Percentiles rank a stretch among this genome's conserved stretches.
phyloP scores from a whole-genome alignment of 805 yeast genomes.

The Nakazawaea holstii region DNA sequence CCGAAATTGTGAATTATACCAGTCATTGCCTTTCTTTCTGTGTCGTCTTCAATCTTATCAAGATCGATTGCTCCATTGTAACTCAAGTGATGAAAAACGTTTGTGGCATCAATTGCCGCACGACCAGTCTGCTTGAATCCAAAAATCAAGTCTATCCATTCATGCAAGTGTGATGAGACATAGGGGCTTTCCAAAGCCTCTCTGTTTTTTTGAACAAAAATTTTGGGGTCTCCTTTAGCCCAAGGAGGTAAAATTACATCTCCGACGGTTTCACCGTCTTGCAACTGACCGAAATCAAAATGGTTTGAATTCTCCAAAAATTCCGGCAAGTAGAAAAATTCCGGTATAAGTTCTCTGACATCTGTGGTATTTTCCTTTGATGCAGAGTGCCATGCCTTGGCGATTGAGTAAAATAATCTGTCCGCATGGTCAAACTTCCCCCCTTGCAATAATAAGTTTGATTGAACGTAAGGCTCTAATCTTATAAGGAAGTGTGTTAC shows the following conservation, averaged over 20 bases:
- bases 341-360: slow-evolving; percentile 84
- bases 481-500: slow-evolving; percentile 78
- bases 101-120: slow-evolving; percentile 58
- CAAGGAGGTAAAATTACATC: slow-evolving; percentile 76
- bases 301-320: slow-evolving; percentile 61
- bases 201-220: slow-evolving; percentile 69
- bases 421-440: slow-evolving; percentile 90
- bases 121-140: slow-evolving; percentile 76
- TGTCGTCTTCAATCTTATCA: slow-evolving; percentile 66
- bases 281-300: slow-evolving; percentile 67
- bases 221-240: slow-evolving; percentile 74
- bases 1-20: slow-evolving; percentile 91
- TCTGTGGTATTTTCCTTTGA: slow-evolving; percentile 78
- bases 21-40: slow-evolving; percentile 69
- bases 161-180: slow-evolving; percentile 69
- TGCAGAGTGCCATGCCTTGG: slow-evolving; percentile 79
- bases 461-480: slow-evolving; percentile 73
- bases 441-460: slow-evolving; percentile 75
- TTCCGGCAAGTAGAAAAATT: slow-evolving; percentile 78
- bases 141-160: slow-evolving; percentile 84
- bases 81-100: slow-evolving; percentile 80
- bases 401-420: slow-evolving; percentile 66
- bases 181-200: slow-evolving; percentile 81
- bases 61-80: slow-evolving; percentile 80
- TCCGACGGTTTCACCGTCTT: slow-evolving; percentile 48